Percentiles rank a stretch among this genome's conserved stretches.
Evolutionary conservation across 148 eudicot species (phyloP).

Genomic region (Pouteria glomerata): DNA sequence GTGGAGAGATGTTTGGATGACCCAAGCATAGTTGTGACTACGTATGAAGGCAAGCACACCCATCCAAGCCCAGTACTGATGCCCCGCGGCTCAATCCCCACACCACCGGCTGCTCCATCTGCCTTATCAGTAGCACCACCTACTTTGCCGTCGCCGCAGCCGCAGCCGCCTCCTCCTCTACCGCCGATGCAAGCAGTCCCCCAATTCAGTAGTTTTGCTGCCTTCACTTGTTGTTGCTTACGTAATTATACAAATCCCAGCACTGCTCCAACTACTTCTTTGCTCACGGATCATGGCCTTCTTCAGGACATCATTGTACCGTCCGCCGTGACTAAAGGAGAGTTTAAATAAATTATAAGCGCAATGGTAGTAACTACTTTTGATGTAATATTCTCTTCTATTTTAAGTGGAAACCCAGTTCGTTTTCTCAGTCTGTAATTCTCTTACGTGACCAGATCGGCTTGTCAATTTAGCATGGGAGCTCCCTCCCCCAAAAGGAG

Average conservation of each 20-base stretch:
- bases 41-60: slow-evolving; percentile 87
- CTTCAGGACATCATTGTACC: slow-evolving; percentile 63
- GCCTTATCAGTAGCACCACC: no score
- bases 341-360: no score
- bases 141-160: slow-evolving; percentile 8
- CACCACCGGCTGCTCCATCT: neutral
- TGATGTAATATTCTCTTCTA: no score
- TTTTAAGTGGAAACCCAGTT: neutral
- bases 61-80: slow-evolving; percentile 60
- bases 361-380: no score
- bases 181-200: slow-evolving; percentile 19
- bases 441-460: no score
- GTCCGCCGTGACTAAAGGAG: slow-evolving; percentile 18
- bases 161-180: slow-evolving; percentile 6
- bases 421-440: no score
- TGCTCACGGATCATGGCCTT: slow-evolving; percentile 44
- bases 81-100: slow-evolving; percentile 20
- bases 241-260: neutral
- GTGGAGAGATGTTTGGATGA: slow-evolving; percentile 70
- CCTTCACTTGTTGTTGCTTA: slow-evolving; percentile 13
- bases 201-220: slow-evolving; percentile 11
- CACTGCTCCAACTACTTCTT: slow-evolving; percentile 15
- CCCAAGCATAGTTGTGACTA: slow-evolving; percentile 69
- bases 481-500: no score
- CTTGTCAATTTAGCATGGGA: no score